Conservation (phyloP, 1,139 yeast genomes). For the Pneumocystis sp. region DNA sequence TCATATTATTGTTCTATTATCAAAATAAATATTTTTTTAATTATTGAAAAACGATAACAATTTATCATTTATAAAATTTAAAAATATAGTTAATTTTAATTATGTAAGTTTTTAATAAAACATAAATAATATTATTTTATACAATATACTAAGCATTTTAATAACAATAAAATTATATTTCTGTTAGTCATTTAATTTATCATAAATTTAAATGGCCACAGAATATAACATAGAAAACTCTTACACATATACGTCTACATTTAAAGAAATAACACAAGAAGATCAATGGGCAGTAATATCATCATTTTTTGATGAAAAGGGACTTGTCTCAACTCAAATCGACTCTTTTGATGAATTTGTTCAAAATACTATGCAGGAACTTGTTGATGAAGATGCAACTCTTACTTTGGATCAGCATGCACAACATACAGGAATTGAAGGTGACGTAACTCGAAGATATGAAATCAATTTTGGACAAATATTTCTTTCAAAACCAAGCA, state of each 20-base stretch:
- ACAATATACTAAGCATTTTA: not conserved
- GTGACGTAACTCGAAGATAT: conserved; percentile 77
- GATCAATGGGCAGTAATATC: conserved; percentile 99
- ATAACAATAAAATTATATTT: not conserved
- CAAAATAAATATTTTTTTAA: not conserved
- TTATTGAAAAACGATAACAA: not conserved
- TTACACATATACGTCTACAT: not conserved
- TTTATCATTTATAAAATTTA: not conserved
- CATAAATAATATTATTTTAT: not conserved
- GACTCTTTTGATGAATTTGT: conserved; percentile 97
- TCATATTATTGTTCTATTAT: not conserved
- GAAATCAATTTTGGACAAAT: conserved; percentile 95
- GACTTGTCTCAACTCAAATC: conserved; percentile 91
- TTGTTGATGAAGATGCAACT: conserved; percentile 91
- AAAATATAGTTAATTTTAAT: not conserved
- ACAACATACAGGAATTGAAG: conserved; percentile 83
- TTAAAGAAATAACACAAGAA: conserved; percentile 69
- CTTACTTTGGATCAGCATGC: conserved; percentile 95
- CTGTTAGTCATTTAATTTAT: not conserved
- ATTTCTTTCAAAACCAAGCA: conserved; percentile 89
- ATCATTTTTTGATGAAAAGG: conserved; percentile 88
- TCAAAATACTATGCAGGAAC: conserved; percentile 88
- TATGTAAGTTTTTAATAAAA: not conserved
- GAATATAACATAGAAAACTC: not conserved
- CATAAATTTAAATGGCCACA: not conserved